A percentile compares a stretch with the other conserved stretches of the same genome.
Conservation (phyloP, 2,329 filamentous ascomycete genomes). For the Colletotrichum filicis region DNA sequence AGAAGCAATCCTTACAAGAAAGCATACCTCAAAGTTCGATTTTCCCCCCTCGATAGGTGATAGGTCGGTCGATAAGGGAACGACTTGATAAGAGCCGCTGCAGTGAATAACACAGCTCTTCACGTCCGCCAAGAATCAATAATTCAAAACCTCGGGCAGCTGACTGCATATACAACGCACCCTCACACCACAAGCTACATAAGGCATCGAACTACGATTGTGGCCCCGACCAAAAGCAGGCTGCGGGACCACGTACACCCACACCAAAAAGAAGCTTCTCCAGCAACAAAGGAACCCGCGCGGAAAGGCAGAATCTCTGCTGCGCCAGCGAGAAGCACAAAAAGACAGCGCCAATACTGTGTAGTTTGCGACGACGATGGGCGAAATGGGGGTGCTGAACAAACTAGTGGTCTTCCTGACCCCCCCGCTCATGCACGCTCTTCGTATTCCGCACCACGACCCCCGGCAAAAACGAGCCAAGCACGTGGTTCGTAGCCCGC, state of each 20-base stretch:
- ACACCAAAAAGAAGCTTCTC: not conserved
- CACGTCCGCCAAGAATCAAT: not conserved
- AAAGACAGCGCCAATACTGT: too few relatives aligned
- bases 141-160: slow-evolving; percentile 1
- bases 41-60: not conserved
- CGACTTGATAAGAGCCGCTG: not conserved
- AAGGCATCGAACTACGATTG: not conserved
- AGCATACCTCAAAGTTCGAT: not conserved
- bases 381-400: too few relatives aligned
- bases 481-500: not conserved
- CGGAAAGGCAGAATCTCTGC: not conserved
- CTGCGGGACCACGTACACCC: not conserved
- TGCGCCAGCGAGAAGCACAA: not conserved
- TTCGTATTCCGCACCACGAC: slow-evolving; percentile 1
- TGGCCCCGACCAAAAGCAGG: not conserved
- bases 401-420: too few relatives aligned
- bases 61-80: not conserved
- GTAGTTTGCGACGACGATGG: too few relatives aligned
- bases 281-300: not conserved
- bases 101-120: not conserved
- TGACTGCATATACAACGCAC: not conserved
- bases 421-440: not conserved
- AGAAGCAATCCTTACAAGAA: slow-evolving; percentile 8
- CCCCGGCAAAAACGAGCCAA: not conserved
- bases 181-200: not conserved